Conservation (phyloP, 1,284 basidiomycete genomes). For the Cryptococcus sp. region DNA sequence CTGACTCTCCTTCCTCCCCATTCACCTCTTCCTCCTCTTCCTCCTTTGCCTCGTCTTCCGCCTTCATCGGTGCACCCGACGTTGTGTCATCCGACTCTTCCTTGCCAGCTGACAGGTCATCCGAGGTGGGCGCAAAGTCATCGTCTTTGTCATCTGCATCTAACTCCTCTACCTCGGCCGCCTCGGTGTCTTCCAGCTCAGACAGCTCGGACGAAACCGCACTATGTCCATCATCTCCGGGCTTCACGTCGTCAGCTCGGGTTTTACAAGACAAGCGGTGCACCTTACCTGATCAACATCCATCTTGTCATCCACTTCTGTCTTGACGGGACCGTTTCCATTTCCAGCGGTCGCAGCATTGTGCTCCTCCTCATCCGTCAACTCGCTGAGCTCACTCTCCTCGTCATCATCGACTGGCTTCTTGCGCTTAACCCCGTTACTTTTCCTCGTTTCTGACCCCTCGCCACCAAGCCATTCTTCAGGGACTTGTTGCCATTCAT, state of each 20-base stretch:
- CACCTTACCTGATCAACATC: conserved; percentile 7
- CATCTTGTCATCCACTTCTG: conserved; percentile 7
- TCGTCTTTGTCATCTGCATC: not conserved
- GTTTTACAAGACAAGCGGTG: too few species aligned
- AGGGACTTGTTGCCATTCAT: conserved; percentile 49
- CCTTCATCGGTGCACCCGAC: conserved; percentile 1
- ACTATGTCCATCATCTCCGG: not conserved
- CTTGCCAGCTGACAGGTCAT: not conserved
- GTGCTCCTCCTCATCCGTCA: conserved; percentile 43
- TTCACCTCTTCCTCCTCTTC: conserved; percentile 1
- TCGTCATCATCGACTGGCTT: conserved; percentile 6
- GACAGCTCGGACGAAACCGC: not conserved
- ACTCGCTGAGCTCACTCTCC: conserved; percentile 44
- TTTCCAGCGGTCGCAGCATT: conserved; percentile 1
- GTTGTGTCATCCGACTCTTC: conserved; percentile 2
- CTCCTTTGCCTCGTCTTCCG: conserved; percentile 7
- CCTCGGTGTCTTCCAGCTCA: not conserved
- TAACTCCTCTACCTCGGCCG: not conserved
- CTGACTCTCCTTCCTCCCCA: not conserved
- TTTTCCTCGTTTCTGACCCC: not conserved
- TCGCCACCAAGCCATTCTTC: conserved; percentile 37
- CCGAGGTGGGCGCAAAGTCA: not conserved
- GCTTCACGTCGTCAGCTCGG: not conserved
- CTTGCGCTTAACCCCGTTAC: not conserved
- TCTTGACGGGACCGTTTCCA: not conserved